Evolutionary conservation across 768 basidiomycete species (phyloP).

Genomic region (Suillus americanus): DNA sequence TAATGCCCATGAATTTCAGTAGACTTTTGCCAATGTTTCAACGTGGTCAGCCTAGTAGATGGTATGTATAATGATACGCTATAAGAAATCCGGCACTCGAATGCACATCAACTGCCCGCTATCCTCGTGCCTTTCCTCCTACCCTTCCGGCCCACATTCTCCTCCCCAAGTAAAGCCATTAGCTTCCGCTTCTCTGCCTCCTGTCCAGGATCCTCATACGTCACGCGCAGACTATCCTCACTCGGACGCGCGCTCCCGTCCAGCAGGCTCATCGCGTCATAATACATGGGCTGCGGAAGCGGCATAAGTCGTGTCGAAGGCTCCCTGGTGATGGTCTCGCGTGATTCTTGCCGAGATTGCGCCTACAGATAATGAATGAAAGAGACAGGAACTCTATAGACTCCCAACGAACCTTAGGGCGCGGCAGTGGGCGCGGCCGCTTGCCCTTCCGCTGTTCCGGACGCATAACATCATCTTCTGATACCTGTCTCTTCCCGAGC

Average conservation of each 20-base stretch:
- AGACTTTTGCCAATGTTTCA: neutral
- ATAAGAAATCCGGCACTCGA: neutral
- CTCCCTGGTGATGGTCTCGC: conserved; percentile 17
- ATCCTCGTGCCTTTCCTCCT: conserved; percentile 20
- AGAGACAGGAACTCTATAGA: neutral
- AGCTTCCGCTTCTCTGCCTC: conserved; percentile 55
- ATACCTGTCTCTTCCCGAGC: conserved; percentile 63
- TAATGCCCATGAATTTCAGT: conserved; percentile 54
- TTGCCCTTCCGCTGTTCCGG: conserved; percentile 29
- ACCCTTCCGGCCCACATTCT: conserved; percentile 12
- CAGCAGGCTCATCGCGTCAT: conserved; percentile 31
- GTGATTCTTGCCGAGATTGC: conserved; percentile 40
- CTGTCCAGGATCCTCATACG: conserved; percentile 70
- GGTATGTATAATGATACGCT: neutral
- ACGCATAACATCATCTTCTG: conserved; percentile 37
- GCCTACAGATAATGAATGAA: conserved; percentile 23
- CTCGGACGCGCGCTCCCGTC: conserved; percentile 27
- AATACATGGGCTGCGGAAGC: conserved; percentile 11
- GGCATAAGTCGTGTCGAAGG: conserved; percentile 12
- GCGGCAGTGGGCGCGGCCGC: conserved; percentile 36
- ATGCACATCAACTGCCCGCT: conserved; percentile 24
- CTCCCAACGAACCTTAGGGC: conserved; percentile 33
- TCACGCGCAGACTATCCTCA: conserved; percentile 55
- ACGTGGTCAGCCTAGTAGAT: neutral
- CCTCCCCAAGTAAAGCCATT: conserved; percentile 50